phyloP scores from a whole-genome alignment of 2,329 filamentous ascomycete species.

The Neobulgaria alba region DNA sequence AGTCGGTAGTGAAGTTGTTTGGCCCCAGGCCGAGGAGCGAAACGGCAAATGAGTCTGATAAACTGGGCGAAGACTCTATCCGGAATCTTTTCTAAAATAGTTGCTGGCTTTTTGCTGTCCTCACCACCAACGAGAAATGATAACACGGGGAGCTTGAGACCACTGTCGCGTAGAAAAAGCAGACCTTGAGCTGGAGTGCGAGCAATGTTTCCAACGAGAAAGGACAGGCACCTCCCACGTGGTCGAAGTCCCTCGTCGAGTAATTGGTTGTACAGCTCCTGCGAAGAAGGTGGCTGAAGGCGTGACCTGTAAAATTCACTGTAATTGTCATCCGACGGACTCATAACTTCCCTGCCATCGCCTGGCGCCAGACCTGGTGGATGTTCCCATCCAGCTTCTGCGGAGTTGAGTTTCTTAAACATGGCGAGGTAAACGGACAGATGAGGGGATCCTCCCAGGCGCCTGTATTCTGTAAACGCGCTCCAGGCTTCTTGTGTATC shows the following conservation, averaged over 20 bases:
- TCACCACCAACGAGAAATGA: background rate
- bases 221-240: slow-evolving; percentile 40
- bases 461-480: slow-evolving; percentile 30
- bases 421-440: slow-evolving; percentile 47
- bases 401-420: slow-evolving; percentile 47
- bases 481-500: slow-evolving; percentile 55
- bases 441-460: slow-evolving; percentile 30
- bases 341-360: slow-evolving; percentile 46
- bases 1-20: background rate
- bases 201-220: slow-evolving; percentile 45
- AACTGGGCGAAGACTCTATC: slow-evolving; percentile 1
- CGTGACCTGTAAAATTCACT: slow-evolving; percentile 58
- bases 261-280: slow-evolving; percentile 54
- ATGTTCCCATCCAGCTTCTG: slow-evolving; percentile 18
- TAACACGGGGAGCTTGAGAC: slow-evolving; percentile 3
- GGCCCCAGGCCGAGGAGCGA: slow-evolving; percentile 1
- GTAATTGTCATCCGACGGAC: slow-evolving; percentile 47
- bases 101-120: background rate
- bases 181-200: slow-evolving; percentile 38
- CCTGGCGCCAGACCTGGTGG: slow-evolving; percentile 41
- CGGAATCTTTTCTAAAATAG: background rate
- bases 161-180: slow-evolving; percentile 41
- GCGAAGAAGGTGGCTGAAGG: slow-evolving; percentile 49
- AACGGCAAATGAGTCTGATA: slow-evolving; percentile 3
- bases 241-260: slow-evolving; percentile 39